A percentile compares a stretch with the other conserved stretches of the same genome.
These are phyloP conservation scores for Bacidia gigantensis DNA, from an alignment of 495 filamentous ascomycete genomes.

Conservation along the genomic window DNA sequence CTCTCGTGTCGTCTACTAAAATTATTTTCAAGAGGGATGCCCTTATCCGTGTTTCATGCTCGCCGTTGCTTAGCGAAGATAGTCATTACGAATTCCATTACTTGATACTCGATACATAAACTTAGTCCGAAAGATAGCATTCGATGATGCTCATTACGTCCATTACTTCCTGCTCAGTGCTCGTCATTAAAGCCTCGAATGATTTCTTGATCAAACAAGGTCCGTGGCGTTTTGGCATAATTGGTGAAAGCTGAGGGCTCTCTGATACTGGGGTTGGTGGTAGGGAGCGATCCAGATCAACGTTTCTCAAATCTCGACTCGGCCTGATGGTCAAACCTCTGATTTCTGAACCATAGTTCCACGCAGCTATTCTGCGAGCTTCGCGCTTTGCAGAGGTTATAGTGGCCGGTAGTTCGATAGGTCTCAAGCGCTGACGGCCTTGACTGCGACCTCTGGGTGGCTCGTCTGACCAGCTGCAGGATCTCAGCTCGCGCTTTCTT, in stretches of 20 bases:
- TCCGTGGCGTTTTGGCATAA: not conserved
- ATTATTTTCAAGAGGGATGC: too few species aligned
- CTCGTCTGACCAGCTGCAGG: not conserved
- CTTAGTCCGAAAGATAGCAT: not conserved
- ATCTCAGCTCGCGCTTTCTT: not conserved
- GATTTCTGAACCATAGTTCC: too few species aligned
- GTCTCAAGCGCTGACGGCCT: not conserved
- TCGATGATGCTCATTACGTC: not conserved
- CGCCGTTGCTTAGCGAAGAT: too few species aligned
- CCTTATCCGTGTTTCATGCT: too few species aligned
- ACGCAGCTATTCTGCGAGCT: too few species aligned
- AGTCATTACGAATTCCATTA: too few species aligned
- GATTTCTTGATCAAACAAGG: not conserved
- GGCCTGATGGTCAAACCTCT: not conserved
- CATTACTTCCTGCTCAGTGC: not conserved
- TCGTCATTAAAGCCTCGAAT: not conserved
- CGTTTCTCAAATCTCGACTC: not conserved
- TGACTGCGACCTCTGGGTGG: not conserved
- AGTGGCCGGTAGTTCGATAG: not conserved
- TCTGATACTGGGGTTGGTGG: constrained; percentile 9
- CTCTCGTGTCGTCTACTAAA: too few species aligned
- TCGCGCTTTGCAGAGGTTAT: not conserved
- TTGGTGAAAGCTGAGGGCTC: constrained; percentile 6
- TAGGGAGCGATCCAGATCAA: constrained; percentile 6
- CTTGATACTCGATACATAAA: too few species aligned